These are phyloP conservation scores for Avena atlantica DNA, from an alignment of 176 grass and related monocot species.

Conservation along the genomic window DNA sequence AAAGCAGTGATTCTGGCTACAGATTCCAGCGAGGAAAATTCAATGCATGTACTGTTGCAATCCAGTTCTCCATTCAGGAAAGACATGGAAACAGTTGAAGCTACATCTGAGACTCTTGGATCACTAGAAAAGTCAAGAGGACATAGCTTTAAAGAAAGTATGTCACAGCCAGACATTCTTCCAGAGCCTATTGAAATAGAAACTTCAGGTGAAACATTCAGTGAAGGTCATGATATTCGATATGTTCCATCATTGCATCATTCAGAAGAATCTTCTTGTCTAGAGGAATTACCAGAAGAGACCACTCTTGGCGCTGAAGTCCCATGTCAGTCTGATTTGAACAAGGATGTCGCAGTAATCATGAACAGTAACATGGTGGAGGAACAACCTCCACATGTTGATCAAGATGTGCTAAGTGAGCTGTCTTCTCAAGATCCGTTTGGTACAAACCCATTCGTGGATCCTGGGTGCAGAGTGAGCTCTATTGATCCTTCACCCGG, in stretches of 20 bases:
- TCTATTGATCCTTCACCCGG: slow-evolving; percentile 34
- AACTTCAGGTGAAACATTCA: slow-evolving; percentile 35
- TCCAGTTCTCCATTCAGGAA: slow-evolving; percentile 35
- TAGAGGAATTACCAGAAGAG: slow-evolving; percentile 45
- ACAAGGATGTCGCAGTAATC: slow-evolving; percentile 38
- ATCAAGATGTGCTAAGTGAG: slow-evolving; percentile 37
- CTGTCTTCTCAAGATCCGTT: slow-evolving; percentile 52
- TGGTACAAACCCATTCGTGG: slow-evolving; percentile 53
- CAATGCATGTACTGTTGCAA: slow-evolving; percentile 34
- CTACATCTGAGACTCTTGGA: slow-evolving; percentile 43
- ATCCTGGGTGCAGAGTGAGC: slow-evolving; percentile 40
- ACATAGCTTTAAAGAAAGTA: slow-evolving; percentile 43
- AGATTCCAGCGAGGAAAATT: slow-evolving; percentile 35
- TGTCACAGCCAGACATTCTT: slow-evolving; percentile 32
- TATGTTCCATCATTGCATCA: slow-evolving; percentile 27
- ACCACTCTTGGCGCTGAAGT: slow-evolving; percentile 33
- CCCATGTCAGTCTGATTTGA: slow-evolving; percentile 35
- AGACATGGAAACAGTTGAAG: slow-evolving; percentile 38
- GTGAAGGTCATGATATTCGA: slow-evolving; percentile 29
- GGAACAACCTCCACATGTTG: slow-evolving; percentile 35
- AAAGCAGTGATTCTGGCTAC: slow-evolving; percentile 35
- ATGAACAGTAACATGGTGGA: slow-evolving; percentile 23
- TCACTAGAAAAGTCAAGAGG: slow-evolving; percentile 47
- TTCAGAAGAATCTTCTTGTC: slow-evolving; percentile 43
- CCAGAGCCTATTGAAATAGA: slow-evolving; percentile 27